Evolutionary conservation across 495 filamentous ascomycete genomes (phyloP).

Genomic region (Aspergillus heteromorphus): DNA sequence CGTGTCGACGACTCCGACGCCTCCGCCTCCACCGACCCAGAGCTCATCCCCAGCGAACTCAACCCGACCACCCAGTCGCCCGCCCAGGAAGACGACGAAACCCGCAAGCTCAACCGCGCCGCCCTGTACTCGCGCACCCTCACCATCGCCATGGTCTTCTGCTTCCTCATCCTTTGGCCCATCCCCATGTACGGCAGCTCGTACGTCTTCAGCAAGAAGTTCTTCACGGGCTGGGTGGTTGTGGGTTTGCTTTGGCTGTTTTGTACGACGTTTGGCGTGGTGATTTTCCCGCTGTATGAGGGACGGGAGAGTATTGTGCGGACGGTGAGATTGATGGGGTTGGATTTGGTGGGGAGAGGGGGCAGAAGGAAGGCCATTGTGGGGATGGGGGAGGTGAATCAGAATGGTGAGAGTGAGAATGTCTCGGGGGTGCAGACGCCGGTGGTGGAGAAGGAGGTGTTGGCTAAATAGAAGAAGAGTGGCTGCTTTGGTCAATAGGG

Average conservation of each 20-base stretch:
- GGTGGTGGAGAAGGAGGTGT: conserved; percentile 20
- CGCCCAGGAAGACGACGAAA: conserved; percentile 53
- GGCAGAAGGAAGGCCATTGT: conserved; percentile 11
- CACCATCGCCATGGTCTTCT: conserved; percentile 70
- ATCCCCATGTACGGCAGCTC: conserved; percentile 87
- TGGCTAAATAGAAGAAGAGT: conserved; percentile 14
- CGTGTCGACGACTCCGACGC: conserved; percentile 79
- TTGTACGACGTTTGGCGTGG: conserved; percentile 64
- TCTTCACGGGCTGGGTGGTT: conserved; percentile 88
- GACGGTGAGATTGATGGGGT: conserved; percentile 59
- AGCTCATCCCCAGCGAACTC: conserved; percentile 57
- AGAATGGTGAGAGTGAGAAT: conserved; percentile 13
- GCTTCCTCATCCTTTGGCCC: conserved; percentile 83
- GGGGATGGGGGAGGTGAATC: conserved; percentile 8
- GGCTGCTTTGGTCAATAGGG: conserved; percentile 6
- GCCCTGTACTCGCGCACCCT: conserved; percentile 73
- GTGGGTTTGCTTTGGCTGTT: conserved; percentile 90
- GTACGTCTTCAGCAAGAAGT: conserved; percentile 85
- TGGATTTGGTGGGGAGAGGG: conserved; percentile 62
- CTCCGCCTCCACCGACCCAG: conserved; percentile 66
- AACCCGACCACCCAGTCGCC: conserved; percentile 20
- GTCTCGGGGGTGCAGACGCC: conserved; percentile 30
- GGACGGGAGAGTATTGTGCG: conserved; percentile 62
- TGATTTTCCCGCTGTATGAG: conserved; percentile 79
- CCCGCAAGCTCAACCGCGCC: conserved; percentile 61